A percentile compares a stretch with the other conserved stretches of the same genome.
These are phyloP conservation scores for Boletus rubroflammeus DNA, from an alignment of 768 basidiomycete genomes.

Conservation along the genomic window DNA sequence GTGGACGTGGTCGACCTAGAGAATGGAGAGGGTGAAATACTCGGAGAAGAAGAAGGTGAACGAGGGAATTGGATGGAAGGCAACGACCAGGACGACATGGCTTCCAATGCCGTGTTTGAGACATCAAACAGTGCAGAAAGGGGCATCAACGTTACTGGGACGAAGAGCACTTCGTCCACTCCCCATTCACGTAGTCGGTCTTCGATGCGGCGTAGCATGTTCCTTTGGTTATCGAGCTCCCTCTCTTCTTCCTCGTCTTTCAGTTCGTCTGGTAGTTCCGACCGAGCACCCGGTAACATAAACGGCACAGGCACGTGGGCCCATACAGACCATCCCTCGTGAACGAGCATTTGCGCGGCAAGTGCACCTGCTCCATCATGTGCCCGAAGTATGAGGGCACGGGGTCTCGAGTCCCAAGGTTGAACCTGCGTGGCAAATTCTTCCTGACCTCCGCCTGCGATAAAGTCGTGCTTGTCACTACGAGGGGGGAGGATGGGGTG, in stretches of 20 bases:
- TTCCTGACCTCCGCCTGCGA: slow-evolving; percentile 25
- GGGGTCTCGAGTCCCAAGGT: slow-evolving; percentile 25
- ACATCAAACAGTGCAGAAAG: slow-evolving; percentile 22
- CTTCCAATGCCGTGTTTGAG: slow-evolving; percentile 19
- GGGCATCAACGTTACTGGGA: slow-evolving; percentile 22
- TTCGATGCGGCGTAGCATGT: slow-evolving; percentile 46
- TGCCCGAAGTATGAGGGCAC: slow-evolving; percentile 65
- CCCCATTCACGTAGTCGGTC: slow-evolving; percentile 63
- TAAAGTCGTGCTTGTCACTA: slow-evolving; percentile 24
- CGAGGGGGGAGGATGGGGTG: slow-evolving; percentile 27
- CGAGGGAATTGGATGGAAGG: slow-evolving; percentile 24
- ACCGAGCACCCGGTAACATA: slow-evolving; percentile 32
- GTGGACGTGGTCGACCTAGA: slow-evolving; percentile 30
- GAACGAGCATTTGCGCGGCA: slow-evolving; percentile 71
- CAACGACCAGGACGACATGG: slow-evolving; percentile 20
- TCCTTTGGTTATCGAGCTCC: slow-evolving; percentile 39
- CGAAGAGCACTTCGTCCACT: slow-evolving; percentile 75
- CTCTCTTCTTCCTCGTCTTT: slow-evolving; percentile 30
- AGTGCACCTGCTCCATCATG: slow-evolving; percentile 76
- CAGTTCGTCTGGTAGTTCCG: slow-evolving; percentile 34
- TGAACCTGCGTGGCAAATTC: slow-evolving; percentile 3
- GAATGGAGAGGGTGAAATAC: slow-evolving; percentile 33
- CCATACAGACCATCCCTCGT: slow-evolving; percentile 67
- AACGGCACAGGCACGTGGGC: slow-evolving; percentile 55
- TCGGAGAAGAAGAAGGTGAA: slow-evolving; percentile 31